Percentiles rank a stretch among this genome's conserved stretches.
These are phyloP conservation scores for Hortiboletus flavorubellus DNA, from an alignment of 768 basidiomycete genomes.

Conservation along the genomic window DNA sequence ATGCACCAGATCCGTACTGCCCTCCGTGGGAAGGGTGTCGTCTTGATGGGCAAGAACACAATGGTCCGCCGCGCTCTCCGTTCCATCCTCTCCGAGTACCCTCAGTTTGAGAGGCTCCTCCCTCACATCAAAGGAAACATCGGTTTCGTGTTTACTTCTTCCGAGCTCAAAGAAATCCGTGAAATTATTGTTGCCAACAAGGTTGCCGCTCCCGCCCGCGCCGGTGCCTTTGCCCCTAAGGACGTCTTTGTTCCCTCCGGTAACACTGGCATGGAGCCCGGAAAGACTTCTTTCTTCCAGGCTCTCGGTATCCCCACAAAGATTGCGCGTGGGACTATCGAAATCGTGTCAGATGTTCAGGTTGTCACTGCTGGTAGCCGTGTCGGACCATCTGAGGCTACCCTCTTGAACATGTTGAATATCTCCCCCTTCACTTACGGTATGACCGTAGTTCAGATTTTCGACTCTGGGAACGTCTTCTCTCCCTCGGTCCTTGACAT, in stretches of 20 bases:
- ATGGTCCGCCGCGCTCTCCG: slow-evolving; percentile 99
- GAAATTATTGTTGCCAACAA: slow-evolving; percentile 94
- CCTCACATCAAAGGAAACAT: slow-evolving; percentile 97
- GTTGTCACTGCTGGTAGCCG: slow-evolving; percentile 90
- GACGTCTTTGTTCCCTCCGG: slow-evolving; percentile 91
- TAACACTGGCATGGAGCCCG: slow-evolving; percentile 99
- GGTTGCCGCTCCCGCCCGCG: slow-evolving; percentile 97
- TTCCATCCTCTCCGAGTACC: slow-evolving; percentile 82
- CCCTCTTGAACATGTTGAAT: slow-evolving; percentile 98
- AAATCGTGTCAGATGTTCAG: slow-evolving; percentile 97
- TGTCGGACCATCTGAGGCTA: slow-evolving; percentile 97
- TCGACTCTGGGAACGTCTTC: slow-evolving; percentile 91
- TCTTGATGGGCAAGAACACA: slow-evolving; percentile 99
- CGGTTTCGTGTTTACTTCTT: slow-evolving; percentile 95
- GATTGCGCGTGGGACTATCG: slow-evolving; percentile 99
- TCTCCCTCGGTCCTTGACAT: slow-evolving; percentile 87
- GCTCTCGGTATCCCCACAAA: slow-evolving; percentile 99
- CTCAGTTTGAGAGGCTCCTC: slow-evolving; percentile 94
- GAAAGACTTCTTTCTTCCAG: slow-evolving; percentile 99
- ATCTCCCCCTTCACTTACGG: slow-evolving; percentile 99
- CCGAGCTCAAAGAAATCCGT: slow-evolving; percentile 92
- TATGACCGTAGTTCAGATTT: slow-evolving; percentile 98
- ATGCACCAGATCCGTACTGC: slow-evolving; percentile 97
- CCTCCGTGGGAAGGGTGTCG: slow-evolving; percentile 94
- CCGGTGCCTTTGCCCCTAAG: slow-evolving; percentile 91